A percentile compares a stretch with the other conserved stretches of the same genome.
phyloP scores from a whole-genome alignment of 352 stramenopile species.

The Globisporangium carolinianum region DNA sequence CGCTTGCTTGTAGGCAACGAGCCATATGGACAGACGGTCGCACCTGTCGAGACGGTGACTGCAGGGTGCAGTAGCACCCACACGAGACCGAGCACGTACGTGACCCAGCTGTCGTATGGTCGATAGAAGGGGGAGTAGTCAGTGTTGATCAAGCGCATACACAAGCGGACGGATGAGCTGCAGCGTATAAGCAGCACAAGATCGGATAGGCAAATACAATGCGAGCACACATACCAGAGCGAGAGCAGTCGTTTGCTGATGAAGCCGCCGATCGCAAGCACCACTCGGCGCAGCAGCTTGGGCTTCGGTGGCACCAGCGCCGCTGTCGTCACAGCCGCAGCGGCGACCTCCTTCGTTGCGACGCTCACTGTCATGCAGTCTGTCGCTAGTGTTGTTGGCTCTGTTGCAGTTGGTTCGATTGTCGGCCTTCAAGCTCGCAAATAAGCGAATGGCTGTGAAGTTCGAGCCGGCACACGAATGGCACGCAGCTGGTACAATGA shows the following conservation, averaged over 20 bases:
- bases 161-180: background rate
- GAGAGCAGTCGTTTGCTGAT: conserved; percentile 3
- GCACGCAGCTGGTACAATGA: no score
- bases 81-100: conserved; percentile 54
- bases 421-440: no score
- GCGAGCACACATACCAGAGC: conserved; percentile 5
- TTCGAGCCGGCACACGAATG: no score
- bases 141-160: background rate
- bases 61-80: conserved; percentile 77
- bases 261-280: conserved; percentile 8
- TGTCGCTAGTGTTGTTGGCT: no score
- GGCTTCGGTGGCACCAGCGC: background rate
- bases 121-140: no score
- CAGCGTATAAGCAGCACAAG: background rate
- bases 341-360: no score
- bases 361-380: no score
- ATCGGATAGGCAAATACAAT: background rate
- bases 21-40: background rate
- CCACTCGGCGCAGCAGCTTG: conserved; percentile 11
- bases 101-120: conserved; percentile 66
- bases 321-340: background rate
- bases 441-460: no score
- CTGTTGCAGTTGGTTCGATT: no score
- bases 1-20: no score
- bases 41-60: conserved; percentile 72